phyloP scores from a whole-genome alignment of 768 basidiomycete genomes.

The Pleurotus platypus region DNA sequence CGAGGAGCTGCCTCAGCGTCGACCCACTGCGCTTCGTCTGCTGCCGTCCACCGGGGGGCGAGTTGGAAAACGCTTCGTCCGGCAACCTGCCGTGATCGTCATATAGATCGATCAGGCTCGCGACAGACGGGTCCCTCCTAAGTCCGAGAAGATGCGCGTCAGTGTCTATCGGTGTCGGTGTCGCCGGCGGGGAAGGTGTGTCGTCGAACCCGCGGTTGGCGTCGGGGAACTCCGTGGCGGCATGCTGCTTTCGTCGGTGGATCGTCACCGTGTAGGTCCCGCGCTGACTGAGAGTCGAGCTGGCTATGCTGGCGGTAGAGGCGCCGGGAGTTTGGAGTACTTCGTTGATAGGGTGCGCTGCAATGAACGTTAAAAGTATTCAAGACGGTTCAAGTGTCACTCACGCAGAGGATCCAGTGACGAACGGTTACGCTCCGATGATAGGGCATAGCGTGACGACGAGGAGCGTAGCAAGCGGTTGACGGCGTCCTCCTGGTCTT shows the following conservation, averaged over 20 bases:
- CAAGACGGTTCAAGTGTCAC: constrained; percentile 21
- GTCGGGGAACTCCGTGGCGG: constrained; percentile 62
- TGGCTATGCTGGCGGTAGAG: constrained; percentile 52
- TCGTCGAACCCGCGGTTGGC: constrained; percentile 43
- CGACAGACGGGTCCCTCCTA: constrained; percentile 76
- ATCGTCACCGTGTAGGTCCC: constrained; percentile 76
- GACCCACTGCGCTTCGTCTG: constrained; percentile 64
- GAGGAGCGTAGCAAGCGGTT: constrained; percentile 67
- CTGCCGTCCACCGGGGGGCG: constrained; percentile 44
- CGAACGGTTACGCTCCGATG: constrained; percentile 51
- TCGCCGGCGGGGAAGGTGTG: background rate
- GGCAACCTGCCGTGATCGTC: constrained; percentile 69
- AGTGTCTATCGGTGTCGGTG: constrained; percentile 19
- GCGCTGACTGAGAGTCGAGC: constrained; percentile 43
- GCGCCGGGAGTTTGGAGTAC: constrained; percentile 45
- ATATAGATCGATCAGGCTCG: constrained; percentile 68
- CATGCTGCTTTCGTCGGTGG: constrained; percentile 55
- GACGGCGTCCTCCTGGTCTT: constrained; percentile 46
- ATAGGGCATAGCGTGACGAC: constrained; percentile 61
- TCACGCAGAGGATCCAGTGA: constrained; percentile 69
- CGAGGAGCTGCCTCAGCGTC: constrained; percentile 71
- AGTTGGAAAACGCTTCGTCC: constrained; percentile 62
- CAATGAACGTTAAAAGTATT: constrained; percentile 4
- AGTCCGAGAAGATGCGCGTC: constrained; percentile 52
- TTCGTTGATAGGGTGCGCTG: constrained; percentile 68